Conservation (phyloP, 192 early-diverging fungal genomes). For the Entrophospora sp. region DNA sequence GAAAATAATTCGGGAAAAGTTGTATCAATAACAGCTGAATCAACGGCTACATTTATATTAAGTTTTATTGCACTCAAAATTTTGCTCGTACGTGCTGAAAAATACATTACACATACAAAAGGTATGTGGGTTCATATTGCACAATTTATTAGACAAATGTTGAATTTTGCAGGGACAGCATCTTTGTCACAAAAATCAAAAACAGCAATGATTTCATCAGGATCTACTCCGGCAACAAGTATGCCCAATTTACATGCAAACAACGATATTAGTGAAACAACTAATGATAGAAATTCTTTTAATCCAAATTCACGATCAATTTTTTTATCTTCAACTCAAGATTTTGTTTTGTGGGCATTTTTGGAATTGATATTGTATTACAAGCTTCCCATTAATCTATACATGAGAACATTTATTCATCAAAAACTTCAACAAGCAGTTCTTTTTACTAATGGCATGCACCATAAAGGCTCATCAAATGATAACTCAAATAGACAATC, state of each 20-base stretch:
- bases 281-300: background rate
- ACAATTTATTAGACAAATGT: constrained; percentile 32
- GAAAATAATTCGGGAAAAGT: background rate
- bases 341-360: constrained; percentile 44
- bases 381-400: constrained; percentile 31
- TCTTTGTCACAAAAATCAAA: constrained; percentile 10
- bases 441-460: no score
- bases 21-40: constrained; percentile 10
- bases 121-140: constrained; percentile 42
- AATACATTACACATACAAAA: constrained; percentile 31
- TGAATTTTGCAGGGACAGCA: constrained; percentile 16
- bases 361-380: constrained; percentile 43
- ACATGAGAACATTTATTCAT: constrained; percentile 19
- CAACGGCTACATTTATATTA: constrained; percentile 29
- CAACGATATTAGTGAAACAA: background rate
- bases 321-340: constrained; percentile 25
- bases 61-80: constrained; percentile 46
- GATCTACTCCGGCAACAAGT: constrained; percentile 19
- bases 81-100: constrained; percentile 40
- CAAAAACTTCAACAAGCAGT: constrained; percentile 8
- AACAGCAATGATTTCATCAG: background rate
- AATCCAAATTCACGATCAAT: constrained; percentile 13
- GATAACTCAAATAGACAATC: background rate
- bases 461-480: background rate
- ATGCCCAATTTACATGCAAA: constrained; percentile 8